These are phyloP conservation scores for Colletotrichum melonis DNA, from an alignment of 2,329 filamentous ascomycete species.

Conservation along the genomic window DNA sequence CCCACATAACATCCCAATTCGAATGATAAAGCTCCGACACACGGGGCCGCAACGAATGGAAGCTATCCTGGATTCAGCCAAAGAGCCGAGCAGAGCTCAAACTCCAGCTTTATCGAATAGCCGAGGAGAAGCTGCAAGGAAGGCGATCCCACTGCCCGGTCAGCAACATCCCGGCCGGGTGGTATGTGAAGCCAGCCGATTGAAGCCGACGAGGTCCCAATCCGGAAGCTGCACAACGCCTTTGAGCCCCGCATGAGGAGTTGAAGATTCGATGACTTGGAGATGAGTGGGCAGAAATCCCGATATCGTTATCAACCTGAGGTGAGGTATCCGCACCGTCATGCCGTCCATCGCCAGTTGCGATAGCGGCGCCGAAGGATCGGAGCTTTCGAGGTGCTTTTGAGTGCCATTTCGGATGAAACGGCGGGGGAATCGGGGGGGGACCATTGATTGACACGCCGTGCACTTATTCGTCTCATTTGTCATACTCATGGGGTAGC, in stretches of 20 bases:
- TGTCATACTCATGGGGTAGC: conserved; percentile 22
- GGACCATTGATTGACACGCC: not conserved
- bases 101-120: conserved; percentile 1
- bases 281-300: not conserved
- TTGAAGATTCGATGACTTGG: not conserved
- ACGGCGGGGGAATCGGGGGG: not conserved
- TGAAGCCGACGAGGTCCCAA: conserved; percentile 1
- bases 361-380: conserved; percentile 24
- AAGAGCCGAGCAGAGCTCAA: conserved; percentile 20
- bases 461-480: conserved; percentile 6
- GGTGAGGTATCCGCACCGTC: not conserved
- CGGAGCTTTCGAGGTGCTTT: not conserved
- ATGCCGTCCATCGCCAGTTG: not conserved
- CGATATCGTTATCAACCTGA: not conserved
- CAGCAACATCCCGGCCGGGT: not conserved
- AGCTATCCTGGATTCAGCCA: conserved; percentile 17
- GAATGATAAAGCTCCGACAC: not conserved
- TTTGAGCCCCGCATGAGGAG: not conserved
- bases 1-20: no score
- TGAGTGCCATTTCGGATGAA: not conserved
- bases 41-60: not conserved
- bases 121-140: conserved; percentile 9
- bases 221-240: conserved; percentile 22
- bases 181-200: not conserved
- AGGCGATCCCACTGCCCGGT: conserved; percentile 11